phyloP scores from a whole-genome alignment of 495 filamentous ascomycete species.

The Penicillium psychrofluorescens region DNA sequence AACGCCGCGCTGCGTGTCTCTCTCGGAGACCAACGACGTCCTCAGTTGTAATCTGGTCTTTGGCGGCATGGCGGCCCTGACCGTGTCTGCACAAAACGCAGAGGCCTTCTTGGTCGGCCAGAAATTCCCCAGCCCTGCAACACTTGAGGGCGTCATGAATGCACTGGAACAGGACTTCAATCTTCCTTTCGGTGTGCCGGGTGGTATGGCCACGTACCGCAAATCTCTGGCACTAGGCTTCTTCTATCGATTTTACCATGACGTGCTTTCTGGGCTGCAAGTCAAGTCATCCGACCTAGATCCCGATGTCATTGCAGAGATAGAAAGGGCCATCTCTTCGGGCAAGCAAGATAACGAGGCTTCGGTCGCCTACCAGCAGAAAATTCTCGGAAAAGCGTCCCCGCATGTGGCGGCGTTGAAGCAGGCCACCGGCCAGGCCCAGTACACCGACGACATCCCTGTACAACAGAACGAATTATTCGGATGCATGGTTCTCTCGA shows the following conservation, averaged over 20 bases:
- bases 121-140: constrained; percentile 69
- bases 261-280: constrained; percentile 47
- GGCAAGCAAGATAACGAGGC: constrained; percentile 45
- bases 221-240: constrained; percentile 84
- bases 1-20: constrained; percentile 72
- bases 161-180: constrained; percentile 82
- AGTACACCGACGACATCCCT: constrained; percentile 95
- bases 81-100: constrained; percentile 72
- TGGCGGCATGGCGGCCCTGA: constrained; percentile 85
- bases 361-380: constrained; percentile 49
- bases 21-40: constrained; percentile 60
- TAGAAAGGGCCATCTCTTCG: constrained; percentile 52
- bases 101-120: constrained; percentile 65
- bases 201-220: constrained; percentile 93
- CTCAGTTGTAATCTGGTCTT: constrained; percentile 71
- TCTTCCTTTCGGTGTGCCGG: constrained; percentile 77
- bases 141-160: constrained; percentile 81
- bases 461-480: constrained; percentile 80
- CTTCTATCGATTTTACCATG: constrained; percentile 86
- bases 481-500: constrained; percentile 80
- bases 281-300: constrained; percentile 38
- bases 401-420: constrained; percentile 89
- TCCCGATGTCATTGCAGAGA: constrained; percentile 48
- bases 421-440: constrained; percentile 87
- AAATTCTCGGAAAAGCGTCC: constrained; percentile 70